phyloP scores from a whole-genome alignment of 345 rosid genomes.

The Hibiscus trionum region DNA sequence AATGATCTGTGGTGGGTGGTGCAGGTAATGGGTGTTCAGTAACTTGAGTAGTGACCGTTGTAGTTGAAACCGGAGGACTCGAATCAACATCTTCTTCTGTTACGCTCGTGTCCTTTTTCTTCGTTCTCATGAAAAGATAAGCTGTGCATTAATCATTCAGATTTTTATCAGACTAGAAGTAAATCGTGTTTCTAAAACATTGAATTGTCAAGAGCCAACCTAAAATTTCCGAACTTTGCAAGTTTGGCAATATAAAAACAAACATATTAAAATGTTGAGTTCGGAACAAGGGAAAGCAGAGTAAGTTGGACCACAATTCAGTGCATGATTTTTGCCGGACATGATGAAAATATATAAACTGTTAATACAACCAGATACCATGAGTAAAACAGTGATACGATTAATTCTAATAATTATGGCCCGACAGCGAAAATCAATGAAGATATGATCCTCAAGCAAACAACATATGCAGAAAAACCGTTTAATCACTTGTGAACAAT shows the following conservation, averaged over 20 bases:
- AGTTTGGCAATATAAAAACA: neutral
- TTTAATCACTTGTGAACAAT: neutral
- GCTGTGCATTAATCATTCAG: conserved; percentile 22
- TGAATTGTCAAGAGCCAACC: too few species aligned
- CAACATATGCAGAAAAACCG: neutral
- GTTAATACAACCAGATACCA: neutral
- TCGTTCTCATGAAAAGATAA: conserved; percentile 44
- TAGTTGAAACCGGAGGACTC: conserved; percentile 25
- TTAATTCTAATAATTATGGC: neutral
- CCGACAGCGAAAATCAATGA: neutral
- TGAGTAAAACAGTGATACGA: neutral
- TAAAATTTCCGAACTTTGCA: too few species aligned
- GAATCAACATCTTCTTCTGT: conserved; percentile 30
- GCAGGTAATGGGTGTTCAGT: conserved; percentile 23
- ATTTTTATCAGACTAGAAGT: too few species aligned
- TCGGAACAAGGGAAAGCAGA: neutral
- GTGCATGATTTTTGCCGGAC: too few species aligned
- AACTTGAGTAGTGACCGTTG: conserved; percentile 17
- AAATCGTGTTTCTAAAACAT: too few species aligned
- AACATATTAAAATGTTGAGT: neutral
- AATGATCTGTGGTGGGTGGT: conserved; percentile 27
- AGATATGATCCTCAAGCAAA: neutral
- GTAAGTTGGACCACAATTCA: neutral
- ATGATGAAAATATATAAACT: too few species aligned
- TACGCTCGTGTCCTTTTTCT: conserved; percentile 43